Evolutionary conservation across 805 yeast species (phyloP).

Genomic region (Barnettozyma pratensis): DNA sequence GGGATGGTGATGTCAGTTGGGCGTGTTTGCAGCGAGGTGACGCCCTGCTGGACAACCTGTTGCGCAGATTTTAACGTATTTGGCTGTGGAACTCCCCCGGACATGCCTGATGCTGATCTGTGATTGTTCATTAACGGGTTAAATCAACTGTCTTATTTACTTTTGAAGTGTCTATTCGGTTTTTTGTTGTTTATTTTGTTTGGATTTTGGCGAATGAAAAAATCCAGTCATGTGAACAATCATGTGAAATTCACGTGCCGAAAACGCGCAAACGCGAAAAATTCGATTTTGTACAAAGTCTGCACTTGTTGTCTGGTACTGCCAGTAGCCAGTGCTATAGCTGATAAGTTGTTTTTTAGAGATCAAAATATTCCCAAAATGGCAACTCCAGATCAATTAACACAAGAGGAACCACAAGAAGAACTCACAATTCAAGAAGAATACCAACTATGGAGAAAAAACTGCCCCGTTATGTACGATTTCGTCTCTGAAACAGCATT

Average conservation of each 20-base stretch:
- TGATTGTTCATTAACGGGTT: neutral
- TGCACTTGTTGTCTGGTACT: no score
- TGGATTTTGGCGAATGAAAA: neutral
- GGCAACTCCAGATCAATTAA: no score
- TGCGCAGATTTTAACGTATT: conserved; percentile 2
- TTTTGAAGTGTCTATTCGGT: neutral
- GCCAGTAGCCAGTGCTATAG: neutral
- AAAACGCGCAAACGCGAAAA: neutral
- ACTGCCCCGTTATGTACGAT: conserved; percentile 78
- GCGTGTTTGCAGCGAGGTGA: conserved; percentile 22
- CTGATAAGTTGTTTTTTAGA: no score
- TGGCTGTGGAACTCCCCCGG: neutral
- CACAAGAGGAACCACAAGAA: conserved; percentile 16
- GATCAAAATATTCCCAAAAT: no score
- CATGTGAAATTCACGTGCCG: neutral
- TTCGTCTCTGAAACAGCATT: conserved; percentile 76
- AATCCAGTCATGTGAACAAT: neutral
- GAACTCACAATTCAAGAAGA: conserved; percentile 42
- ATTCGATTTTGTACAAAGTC: neutral
- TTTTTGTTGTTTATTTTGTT: neutral
- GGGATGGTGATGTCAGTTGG: conserved; percentile 56
- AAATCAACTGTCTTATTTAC: neutral
- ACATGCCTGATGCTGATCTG: neutral
- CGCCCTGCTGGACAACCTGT: conserved; percentile 19
- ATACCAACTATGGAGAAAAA: conserved; percentile 75